Conservation (phyloP, 768 basidiomycete genomes). For the Lactarius psammicola region DNA sequence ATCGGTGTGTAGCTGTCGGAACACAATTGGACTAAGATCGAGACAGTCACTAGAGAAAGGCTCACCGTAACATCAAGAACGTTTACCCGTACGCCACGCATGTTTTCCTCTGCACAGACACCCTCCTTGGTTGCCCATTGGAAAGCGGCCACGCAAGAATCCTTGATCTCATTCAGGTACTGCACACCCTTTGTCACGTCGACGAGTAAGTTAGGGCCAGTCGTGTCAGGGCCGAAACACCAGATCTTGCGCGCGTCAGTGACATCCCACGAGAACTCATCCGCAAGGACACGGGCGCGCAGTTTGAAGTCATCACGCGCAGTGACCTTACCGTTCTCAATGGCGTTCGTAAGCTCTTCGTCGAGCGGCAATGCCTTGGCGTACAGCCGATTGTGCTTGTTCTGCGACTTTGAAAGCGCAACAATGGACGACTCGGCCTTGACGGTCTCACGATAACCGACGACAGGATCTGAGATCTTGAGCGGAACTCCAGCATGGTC, state of each 20-base stretch:
- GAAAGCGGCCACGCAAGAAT: constrained; percentile 98
- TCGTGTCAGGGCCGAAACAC: constrained; percentile 99
- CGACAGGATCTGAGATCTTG: constrained; percentile 97
- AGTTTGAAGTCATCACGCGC: constrained; percentile 97
- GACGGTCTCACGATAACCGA: constrained; percentile 97
- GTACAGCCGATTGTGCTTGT: constrained; percentile 99
- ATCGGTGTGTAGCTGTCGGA: constrained; percentile 84
- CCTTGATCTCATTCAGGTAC: constrained; percentile 99
- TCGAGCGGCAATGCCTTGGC: constrained; percentile 90
- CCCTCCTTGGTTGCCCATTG: constrained; percentile 99
- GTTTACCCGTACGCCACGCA: constrained; percentile 98
- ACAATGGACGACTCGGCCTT: constrained; percentile 93
- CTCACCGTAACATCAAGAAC: constrained; percentile 91
- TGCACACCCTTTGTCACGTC: constrained; percentile 99
- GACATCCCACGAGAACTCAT: constrained; percentile 97
- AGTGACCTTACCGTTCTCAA: constrained; percentile 81
- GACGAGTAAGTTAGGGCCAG: constrained; percentile 93
- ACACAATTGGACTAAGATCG: constrained; percentile 12
- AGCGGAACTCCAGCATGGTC: constrained; percentile 99
- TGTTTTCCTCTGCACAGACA: constrained; percentile 94
- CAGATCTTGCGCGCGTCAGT: constrained; percentile 99
- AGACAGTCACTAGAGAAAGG: constrained; percentile 17
- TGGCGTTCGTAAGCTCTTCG: constrained; percentile 91
- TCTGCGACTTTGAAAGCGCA: constrained; percentile 98
- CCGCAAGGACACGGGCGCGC: constrained; percentile 93